Evolutionary conservation across 2,329 filamentous ascomycete species (phyloP).

Genomic region (Aspergillus awamori): DNA sequence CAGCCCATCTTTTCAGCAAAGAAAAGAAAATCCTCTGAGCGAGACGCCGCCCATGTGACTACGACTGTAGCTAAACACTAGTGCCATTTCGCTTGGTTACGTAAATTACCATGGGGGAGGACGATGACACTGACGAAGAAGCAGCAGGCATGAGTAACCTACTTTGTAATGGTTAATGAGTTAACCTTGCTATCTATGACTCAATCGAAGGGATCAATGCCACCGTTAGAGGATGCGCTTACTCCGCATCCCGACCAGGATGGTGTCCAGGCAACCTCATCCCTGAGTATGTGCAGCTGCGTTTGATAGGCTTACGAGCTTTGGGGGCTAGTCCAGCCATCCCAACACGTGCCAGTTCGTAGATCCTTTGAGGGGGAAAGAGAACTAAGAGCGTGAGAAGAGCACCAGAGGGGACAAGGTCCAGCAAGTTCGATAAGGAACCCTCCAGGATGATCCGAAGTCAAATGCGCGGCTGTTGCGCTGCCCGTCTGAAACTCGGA

Average conservation of each 20-base stretch:
- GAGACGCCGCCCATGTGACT: background rate
- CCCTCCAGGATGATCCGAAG: slow-evolving; percentile 3
- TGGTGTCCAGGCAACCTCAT: slow-evolving; percentile 9
- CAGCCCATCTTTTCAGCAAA: background rate
- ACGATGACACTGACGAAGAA: background rate
- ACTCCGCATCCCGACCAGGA: slow-evolving; percentile 8
- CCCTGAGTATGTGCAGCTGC: slow-evolving; percentile 1
- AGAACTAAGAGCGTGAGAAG: background rate
- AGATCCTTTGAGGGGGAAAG: slow-evolving; percentile 19
- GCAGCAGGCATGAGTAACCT: too few species aligned
- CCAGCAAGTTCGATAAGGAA: too few species aligned
- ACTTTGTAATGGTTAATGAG: too few species aligned
- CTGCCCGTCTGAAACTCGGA: slow-evolving; percentile 11
- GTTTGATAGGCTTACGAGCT: slow-evolving; percentile 15
- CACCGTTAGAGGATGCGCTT: background rate
- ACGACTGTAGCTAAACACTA: background rate
- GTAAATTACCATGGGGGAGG: slow-evolving; percentile 1
- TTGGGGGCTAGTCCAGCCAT: slow-evolving; percentile 13
- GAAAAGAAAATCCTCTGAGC: background rate
- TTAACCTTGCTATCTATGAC: background rate
- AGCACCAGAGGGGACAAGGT: slow-evolving; percentile 9
- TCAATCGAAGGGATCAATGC: background rate
- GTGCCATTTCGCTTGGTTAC: slow-evolving; percentile 3
- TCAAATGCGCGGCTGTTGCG: slow-evolving; percentile 7
- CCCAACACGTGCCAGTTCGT: slow-evolving; percentile 27